Evolutionary conservation across 2,329 filamentous ascomycete species (phyloP), one percentile per base, ranked within the genome.

Genomic region (Colletotrichum sp.): DNA sequence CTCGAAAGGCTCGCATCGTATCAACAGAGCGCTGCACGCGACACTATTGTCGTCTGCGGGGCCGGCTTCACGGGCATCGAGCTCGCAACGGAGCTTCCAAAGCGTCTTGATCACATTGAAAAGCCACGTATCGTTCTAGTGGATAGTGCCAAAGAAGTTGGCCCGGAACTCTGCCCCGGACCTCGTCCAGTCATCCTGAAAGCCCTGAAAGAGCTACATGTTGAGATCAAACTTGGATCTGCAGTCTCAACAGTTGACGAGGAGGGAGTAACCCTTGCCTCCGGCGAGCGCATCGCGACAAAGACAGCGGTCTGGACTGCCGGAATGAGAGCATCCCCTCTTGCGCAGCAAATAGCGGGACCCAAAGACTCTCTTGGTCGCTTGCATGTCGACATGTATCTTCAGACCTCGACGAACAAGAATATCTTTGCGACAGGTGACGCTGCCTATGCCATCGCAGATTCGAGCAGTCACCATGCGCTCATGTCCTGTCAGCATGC

Each of bases 401-500:
- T 85, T 6, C 82, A 81, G 0, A 80, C 82, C 15, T 71, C 79
- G 5, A 75, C 75, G 0, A 36, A 58, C 1, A 34, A 70, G 3
- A 58, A 80, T 4, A 73, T 85, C 1, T 84, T 83, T 34, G 84
- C 79, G 1, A 81, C 84, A 0, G 85, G 84, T 3, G 84, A 86
- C 52, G 77, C 83, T 0, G 84, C 84, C 1, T 77, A 77, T 48
- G 82, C 78, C 0, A 24, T 62, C 0, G 76, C 81, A 4, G 82
- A 83, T 43, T 66, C 66, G 1, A 55, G 81, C 1, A 82, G 81
- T 4, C 78, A 84, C 43, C 43, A 79, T 21, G 78, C 82, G 3
- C 61, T 85, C 21, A 86, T 85, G 82, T 85, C 82, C 2, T 86
- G 85, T 71, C 85, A 86, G 76, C 85, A 86, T 66, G 85, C 84